Conservation (phyloP, 1,284 basidiomycete genomes). For the Amylostereum chailletii region DNA sequence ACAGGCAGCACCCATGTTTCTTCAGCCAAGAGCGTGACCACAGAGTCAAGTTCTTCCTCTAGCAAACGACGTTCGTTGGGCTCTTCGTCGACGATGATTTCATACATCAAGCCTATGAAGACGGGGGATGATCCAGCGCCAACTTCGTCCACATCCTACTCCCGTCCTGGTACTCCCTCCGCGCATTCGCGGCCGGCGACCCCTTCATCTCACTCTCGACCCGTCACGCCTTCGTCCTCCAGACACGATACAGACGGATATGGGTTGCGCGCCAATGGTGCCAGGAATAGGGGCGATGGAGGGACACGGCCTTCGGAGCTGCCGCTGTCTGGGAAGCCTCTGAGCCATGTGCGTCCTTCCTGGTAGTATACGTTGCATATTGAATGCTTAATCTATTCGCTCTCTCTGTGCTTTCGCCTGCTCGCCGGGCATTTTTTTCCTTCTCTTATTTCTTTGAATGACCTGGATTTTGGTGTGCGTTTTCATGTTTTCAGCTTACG, state of each 20-base stretch:
- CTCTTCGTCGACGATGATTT: conserved; percentile 40
- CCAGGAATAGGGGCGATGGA: conserved; percentile 12
- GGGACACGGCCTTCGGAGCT: conserved; percentile 28
- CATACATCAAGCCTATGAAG: conserved; percentile 42
- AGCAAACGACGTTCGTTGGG: conserved; percentile 25
- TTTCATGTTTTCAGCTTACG: conserved; percentile 43
- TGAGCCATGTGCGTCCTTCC: conserved; percentile 79
- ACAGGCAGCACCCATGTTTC: conserved; percentile 11
- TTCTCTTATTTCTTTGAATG: conserved; percentile 11
- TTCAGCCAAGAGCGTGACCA: neutral
- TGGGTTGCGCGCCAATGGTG: conserved; percentile 35
- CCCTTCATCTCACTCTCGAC: conserved; percentile 11
- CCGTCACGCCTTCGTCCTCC: conserved; percentile 5
- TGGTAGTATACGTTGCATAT: conserved; percentile 36
- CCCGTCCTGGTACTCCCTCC: neutral
- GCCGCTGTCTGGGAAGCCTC: conserved; percentile 44
- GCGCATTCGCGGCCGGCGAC: conserved; percentile 16
- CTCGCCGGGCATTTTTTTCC: conserved; percentile 11
- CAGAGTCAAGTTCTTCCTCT: conserved; percentile 12
- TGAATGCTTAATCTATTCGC: conserved; percentile 20
- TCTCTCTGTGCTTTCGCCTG: conserved; percentile 6
- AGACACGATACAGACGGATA: conserved; percentile 43
- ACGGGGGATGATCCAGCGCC: conserved; percentile 31
- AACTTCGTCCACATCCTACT: neutral
- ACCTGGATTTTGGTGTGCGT: conserved; percentile 9